Conservation (phyloP, 1,139 yeast genomes). For the Kodamaea sp. region DNA sequence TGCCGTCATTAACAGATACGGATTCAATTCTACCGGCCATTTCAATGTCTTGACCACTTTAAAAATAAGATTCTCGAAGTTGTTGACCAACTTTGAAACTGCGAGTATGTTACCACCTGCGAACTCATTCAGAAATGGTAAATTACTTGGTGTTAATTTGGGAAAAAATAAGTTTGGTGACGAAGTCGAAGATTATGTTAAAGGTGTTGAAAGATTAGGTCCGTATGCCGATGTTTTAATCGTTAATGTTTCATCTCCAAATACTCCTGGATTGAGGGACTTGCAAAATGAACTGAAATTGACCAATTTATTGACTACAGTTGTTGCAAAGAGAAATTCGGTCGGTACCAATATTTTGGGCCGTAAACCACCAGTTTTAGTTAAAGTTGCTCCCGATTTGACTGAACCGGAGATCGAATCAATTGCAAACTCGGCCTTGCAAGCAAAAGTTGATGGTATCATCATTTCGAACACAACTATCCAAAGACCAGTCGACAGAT, state of each 20-base stretch:
- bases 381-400: slow-evolving; percentile 92
- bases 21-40: slow-evolving; percentile 92
- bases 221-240: slow-evolving; percentile 85
- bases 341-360: slow-evolving; percentile 40
- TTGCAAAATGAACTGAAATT: slow-evolving; percentile 76
- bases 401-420: slow-evolving; percentile 76
- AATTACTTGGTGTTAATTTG: slow-evolving; percentile 74
- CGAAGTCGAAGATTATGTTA: slow-evolving; percentile 78
- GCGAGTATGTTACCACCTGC: slow-evolving; percentile 30
- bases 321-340: slow-evolving; percentile 55
- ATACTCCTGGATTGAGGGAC: slow-evolving; percentile 90
- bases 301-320: slow-evolving; percentile 60
- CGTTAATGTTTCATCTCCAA: slow-evolving; percentile 92
- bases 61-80: slow-evolving; percentile 53
- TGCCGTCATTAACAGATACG: slow-evolving; percentile 91
- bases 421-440: slow-evolving; percentile 77
- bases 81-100: slow-evolving; percentile 20
- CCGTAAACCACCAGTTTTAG: slow-evolving; percentile 69
- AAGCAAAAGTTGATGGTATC: slow-evolving; percentile 82
- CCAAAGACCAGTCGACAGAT: slow-evolving; percentile 56
- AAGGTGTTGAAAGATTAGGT: slow-evolving; percentile 80
- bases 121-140: slow-evolving; percentile 61
- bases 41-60: slow-evolving; percentile 64
- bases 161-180: slow-evolving; percentile 94
- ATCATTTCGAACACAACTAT: slow-evolving; percentile 90